Conservation (phyloP, 2,329 filamentous ascomycete genomes). For the Fusarium tjaetaba region DNA sequence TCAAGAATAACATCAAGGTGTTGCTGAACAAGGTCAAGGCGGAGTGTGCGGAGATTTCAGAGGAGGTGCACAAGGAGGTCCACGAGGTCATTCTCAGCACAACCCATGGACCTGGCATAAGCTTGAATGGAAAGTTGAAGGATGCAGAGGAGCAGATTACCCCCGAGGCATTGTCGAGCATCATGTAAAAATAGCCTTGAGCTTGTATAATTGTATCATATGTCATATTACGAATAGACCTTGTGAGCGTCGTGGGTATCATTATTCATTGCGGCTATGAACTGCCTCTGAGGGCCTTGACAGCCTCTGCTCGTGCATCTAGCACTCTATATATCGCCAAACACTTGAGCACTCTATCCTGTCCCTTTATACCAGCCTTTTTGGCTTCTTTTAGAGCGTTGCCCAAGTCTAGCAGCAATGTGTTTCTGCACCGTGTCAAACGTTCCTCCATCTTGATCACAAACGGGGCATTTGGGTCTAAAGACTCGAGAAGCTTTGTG, state of each 20-base stretch:
- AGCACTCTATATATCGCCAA: conserved; percentile 64
- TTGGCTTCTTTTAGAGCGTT: conserved; percentile 59
- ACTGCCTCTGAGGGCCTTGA: conserved; percentile 58
- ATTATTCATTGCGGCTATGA: conserved; percentile 39
- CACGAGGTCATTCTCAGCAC: conserved; percentile 82
- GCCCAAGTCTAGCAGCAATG: conserved; percentile 64
- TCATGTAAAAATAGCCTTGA: conserved; percentile 57
- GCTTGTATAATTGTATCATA: conserved; percentile 53
- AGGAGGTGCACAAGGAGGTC: conserved; percentile 56
- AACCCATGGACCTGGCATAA: conserved; percentile 87
- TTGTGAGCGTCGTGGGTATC: conserved; percentile 44
- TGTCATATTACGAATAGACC: conserved; percentile 45
- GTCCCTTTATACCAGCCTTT: conserved; percentile 55
- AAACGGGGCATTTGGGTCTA: conserved; percentile 61
- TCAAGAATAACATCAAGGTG: conserved; percentile 84
- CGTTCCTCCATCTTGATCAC: conserved; percentile 63
- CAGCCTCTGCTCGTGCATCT: conserved; percentile 62
- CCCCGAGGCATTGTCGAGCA: conserved; percentile 61
- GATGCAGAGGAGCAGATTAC: conserved; percentile 67
- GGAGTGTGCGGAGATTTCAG: conserved; percentile 77
- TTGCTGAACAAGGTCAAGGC: conserved; percentile 81
- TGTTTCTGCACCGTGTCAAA: conserved; percentile 63
- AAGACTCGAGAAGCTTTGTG: conserved; percentile 53
- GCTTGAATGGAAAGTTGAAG: conserved; percentile 81
- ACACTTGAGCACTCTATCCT: conserved; percentile 60